A percentile compares a stretch with the other conserved stretches of the same genome.
Conservation (phyloP, 2,329 filamentous ascomycete species). For the Clarireedia homoeocarpa region DNA sequence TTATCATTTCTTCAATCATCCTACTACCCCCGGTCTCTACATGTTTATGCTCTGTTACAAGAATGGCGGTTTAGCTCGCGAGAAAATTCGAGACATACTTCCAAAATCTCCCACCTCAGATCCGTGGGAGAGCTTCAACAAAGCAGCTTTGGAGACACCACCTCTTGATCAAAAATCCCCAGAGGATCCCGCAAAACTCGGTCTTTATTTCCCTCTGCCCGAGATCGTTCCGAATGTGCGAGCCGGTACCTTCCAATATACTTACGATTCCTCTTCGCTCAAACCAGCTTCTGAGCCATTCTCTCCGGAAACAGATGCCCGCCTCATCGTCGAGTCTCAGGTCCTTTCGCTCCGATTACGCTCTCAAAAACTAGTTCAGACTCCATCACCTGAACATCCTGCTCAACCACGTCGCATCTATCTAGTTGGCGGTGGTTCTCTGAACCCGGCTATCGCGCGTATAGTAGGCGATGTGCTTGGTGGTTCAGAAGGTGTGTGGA, state of each 20-base stretch:
- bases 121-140: constrained; percentile 77
- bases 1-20: constrained; percentile 98
- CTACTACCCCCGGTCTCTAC: constrained; percentile 80
- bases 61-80: constrained; percentile 88
- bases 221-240: constrained; percentile 92
- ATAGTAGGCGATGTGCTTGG: constrained; percentile 85
- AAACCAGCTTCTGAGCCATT: constrained; percentile 33
- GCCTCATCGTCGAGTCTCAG: constrained; percentile 90
- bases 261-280: constrained; percentile 47
- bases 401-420: constrained; percentile 85
- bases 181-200: constrained; percentile 64
- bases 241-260: constrained; percentile 81
- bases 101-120: constrained; percentile 45
- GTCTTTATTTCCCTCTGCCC: constrained; percentile 89
- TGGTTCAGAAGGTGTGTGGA: constrained; percentile 82
- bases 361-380: constrained; percentile 64
- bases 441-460: constrained; percentile 81
- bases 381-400: constrained; percentile 43
- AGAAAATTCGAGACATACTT: constrained; percentile 78
- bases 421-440: constrained; percentile 85
- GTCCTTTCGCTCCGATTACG: constrained; percentile 84
- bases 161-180: constrained; percentile 55
- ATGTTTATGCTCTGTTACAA: constrained; percentile 99
- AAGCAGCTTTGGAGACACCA: constrained; percentile 57
- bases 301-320: constrained; percentile 64